Evolutionary conservation across 2,329 filamentous ascomycete species (phyloP), one percentile per base, ranked within the genome.

Genomic region (Apiospora pterosperma): DNA sequence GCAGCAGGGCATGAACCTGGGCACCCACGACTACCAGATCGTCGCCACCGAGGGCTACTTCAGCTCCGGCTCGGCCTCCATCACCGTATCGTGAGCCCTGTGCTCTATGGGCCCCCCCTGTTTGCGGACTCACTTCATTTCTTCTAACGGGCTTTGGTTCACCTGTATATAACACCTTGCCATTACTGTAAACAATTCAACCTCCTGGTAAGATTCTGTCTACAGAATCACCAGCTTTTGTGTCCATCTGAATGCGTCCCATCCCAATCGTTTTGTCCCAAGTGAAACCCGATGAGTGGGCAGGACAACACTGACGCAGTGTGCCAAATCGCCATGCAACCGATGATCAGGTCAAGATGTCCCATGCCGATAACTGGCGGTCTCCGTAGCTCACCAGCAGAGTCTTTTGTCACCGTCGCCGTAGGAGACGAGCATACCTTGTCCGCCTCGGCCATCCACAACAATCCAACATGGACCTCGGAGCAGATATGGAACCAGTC

Each of bases 1-100:
- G 36, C 73, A 74, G 64, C 67, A 71, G 38, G 82, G 82, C 28
- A 70, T 82, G 72, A 76, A 75, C 58, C 67, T 84, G 25, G 82
- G 82, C 5, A 74, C 70, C 44, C 75, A 78, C 68, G 74, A 84
- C 72, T 84, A 84, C 73, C 78, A 80, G 77, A 82, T 84, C 66
- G 71, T 82, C 21, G 81, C 81, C 11, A 81, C 78, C 1, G 81
- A 83, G 70, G 79, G 80, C 4, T 81, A 81, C 70, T 72, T 77
- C 62, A 80, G 79, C 72, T 77, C 72, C 64, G 80, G 80, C 5
- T 74, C 71, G 62, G 74, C 79, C 62, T 69, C 66, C 55, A 79
- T 82, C 62, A 80, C 76, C 62, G 78, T 80, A 69, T 65, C 62
- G 10, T 62, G 48, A 62, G 48, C 36, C 7, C 19, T 31, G 48